Base-by-base conservation (phyloP, 2,329 filamentous ascomycete species). In the Colletotrichum lupini region DNA sequence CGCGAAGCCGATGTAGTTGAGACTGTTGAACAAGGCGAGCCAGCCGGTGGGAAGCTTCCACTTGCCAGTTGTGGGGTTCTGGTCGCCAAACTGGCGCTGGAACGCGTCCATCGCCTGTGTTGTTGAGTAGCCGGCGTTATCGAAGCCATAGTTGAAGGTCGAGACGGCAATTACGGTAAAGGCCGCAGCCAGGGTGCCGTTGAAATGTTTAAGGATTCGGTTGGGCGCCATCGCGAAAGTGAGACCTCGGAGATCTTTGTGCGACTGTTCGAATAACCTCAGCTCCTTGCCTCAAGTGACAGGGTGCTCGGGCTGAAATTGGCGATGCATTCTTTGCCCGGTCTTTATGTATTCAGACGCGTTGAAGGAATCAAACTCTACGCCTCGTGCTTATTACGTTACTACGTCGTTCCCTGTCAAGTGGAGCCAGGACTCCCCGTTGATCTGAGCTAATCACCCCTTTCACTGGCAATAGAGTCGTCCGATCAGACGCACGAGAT, bases 141-240 rank as follows among this genome's bases (percentile, higher is more conserved):
- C 83, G 59, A 84, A 83, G 62, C 82, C 82, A 78, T 83, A 84
- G 75, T 84, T 84, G 75, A 84, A 79, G 11, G 79, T 78, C 1
- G 81, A 83, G 4, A 84, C 53, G 57, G 80, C 79, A 26, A 84
- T 77, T 19, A 84, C 66, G 3, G 66, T 30, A 16, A 76, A 74
- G 3, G 77, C 68, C n/a, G 73, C 72, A 5, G 73, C 49, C 24
- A 79, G 70, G 14, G 63, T 57, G n/a, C 68, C 35, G 12, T 68
- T 72, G 57, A 72, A 72, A 57, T 67, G 68, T 28, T 67, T 62
- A 22, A 72, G 68, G 42, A 72, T 72, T 22, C 57, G 56, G 19
- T 72, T 72, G 5, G 68, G 64, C 28, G 68, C 49, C 68, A 68
- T 72, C 11, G 5, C 22, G 35, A 12, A 8, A 2, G 12, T 19